These are phyloP conservation scores for Antitrichia curtipendula DNA, from an alignment of 225 moss, liverwort and hornwort species.

Conservation along the genomic window DNA sequence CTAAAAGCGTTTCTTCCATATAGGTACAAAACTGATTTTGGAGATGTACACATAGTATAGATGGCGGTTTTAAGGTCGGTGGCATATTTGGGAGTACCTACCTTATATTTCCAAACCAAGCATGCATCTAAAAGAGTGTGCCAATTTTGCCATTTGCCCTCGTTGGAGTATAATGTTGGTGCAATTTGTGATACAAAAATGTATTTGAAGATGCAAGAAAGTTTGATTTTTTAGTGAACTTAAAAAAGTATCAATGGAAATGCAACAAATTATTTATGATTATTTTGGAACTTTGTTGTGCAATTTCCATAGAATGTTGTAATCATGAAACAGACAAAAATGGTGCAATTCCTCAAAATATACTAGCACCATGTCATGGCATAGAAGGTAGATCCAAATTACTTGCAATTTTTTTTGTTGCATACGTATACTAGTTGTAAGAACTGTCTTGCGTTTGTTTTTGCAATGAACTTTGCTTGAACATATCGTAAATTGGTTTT, in stretches of 20 bases:
- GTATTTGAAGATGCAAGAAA: background rate
- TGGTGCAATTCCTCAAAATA: background rate
- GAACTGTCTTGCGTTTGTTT: accelerated
- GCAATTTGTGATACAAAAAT: background rate
- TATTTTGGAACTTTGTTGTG: background rate
- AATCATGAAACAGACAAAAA: background rate
- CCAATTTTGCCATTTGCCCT: background rate
- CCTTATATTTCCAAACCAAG: too few relatives aligned
- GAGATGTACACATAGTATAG: too few relatives aligned
- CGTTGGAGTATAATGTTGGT: accelerated
- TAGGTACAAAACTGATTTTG: too few relatives aligned
- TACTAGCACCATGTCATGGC: accelerated
- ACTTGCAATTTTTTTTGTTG: background rate
- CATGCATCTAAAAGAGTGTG: background rate
- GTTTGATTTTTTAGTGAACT: background rate
- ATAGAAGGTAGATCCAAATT: background rate
- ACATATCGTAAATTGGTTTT: background rate
- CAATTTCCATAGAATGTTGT: background rate
- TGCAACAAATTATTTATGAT: background rate
- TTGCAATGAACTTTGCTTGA: background rate
- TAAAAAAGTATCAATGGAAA: background rate
- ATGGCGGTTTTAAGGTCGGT: too few relatives aligned
- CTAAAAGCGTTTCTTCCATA: too few relatives aligned
- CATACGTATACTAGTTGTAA: background rate
- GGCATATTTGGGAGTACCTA: too few relatives aligned